phyloP scores from a whole-genome alignment of 768 basidiomycete genomes.

The Cystobasidium ongulense region DNA sequence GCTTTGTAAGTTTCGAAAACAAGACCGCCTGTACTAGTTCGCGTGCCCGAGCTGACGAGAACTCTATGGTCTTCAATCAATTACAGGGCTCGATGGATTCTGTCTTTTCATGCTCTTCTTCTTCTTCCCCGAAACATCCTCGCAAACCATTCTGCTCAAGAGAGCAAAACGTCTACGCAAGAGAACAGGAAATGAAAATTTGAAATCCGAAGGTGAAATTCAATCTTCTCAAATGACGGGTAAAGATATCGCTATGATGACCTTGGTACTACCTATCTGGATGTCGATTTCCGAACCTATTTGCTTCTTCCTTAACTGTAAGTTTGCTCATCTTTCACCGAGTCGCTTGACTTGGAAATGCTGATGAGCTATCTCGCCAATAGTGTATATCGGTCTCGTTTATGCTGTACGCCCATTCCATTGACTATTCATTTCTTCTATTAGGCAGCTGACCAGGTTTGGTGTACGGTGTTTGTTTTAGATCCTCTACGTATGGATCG shows the following conservation, averaged over 20 bases:
- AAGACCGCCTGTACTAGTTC: not conserved
- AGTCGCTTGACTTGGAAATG: too few relatives aligned
- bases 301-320: constrained; percentile 22
- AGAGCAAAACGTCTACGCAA: constrained; percentile 45
- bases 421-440: not conserved
- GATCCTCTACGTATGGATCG: constrained; percentile 31
- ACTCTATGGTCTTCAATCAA: too few relatives aligned
- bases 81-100: constrained; percentile 41
- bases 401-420: constrained; percentile 23
- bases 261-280: constrained; percentile 23
- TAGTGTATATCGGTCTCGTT: constrained; percentile 29
- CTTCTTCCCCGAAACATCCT: constrained; percentile 45
- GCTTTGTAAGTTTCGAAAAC: not conserved
- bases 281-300: constrained; percentile 29
- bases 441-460: too few relatives aligned
- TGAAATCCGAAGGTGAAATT: constrained; percentile 33
- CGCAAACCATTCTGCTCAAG: constrained; percentile 42
- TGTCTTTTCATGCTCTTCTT: constrained; percentile 43
- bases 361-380: not conserved
- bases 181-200: constrained; percentile 44
- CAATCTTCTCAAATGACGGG: constrained; percentile 16
- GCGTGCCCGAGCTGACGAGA: too few relatives aligned
- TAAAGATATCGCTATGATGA: constrained; percentile 29
- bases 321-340: not conserved
- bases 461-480: too few relatives aligned